Percentiles rank a stretch among this genome's conserved stretches.
phyloP scores from a whole-genome alignment of 768 basidiomycete genomes.

The Amanita pseudoporphyria region DNA sequence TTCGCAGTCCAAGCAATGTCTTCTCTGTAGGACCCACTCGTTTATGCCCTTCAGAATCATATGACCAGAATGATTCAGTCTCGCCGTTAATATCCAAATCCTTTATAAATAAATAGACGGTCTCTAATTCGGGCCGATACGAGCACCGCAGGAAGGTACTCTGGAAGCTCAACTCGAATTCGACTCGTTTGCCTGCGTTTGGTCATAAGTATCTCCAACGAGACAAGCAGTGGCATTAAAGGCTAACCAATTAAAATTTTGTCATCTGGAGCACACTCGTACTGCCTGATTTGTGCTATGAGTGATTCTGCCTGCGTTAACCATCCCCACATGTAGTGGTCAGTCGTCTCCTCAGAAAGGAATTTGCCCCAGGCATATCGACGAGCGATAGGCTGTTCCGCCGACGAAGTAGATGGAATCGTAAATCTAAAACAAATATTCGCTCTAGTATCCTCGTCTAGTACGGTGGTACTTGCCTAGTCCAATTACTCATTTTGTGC shows the following conservation, averaged over 20 bases:
- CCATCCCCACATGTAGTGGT: constrained; percentile 2
- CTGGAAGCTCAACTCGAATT: neutral
- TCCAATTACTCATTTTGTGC: neutral
- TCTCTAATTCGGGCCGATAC: neutral
- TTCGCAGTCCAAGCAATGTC: neutral
- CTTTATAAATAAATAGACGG: neutral
- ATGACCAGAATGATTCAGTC: too few species aligned
- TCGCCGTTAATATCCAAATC: too few species aligned
- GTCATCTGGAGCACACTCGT: too few species aligned
- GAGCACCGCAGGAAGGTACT: neutral
- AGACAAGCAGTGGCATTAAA: too few species aligned
- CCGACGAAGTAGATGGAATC: neutral
- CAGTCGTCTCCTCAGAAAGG: neutral
- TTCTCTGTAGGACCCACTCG: neutral
- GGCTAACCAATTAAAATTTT: too few species aligned
- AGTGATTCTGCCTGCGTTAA: neutral
- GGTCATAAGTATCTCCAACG: too few species aligned
- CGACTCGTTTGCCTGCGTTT: too few species aligned
- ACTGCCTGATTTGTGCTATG: too few species aligned
- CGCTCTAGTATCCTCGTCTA: neutral
- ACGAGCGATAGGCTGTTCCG: neutral
- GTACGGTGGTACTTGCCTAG: neutral
- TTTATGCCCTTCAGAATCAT: neutral
- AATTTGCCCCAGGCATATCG: constrained; percentile 2
- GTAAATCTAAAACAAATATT: neutral